Conservation (phyloP, 139 green algal genomes). For the Micractinium sp. region DNA sequence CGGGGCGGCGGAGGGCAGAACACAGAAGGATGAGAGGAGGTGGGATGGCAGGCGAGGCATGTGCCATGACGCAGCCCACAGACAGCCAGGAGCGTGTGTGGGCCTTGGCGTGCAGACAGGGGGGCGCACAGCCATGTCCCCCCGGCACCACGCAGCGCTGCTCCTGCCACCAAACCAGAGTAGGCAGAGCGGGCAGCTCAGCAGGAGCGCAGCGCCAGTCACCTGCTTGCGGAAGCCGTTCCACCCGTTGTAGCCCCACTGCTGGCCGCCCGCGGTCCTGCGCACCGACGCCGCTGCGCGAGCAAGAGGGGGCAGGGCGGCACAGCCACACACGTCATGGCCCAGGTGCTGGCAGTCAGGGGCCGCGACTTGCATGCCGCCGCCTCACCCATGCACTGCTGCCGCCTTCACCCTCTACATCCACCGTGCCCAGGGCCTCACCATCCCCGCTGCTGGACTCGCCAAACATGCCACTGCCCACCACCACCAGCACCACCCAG, state of each 20-base stretch:
- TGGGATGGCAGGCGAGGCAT: neutral
- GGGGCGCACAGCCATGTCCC: too few relatives aligned
- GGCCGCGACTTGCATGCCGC: too few relatives aligned
- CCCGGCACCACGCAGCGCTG: neutral
- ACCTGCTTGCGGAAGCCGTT: constrained; percentile 14
- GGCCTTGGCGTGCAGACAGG: too few relatives aligned
- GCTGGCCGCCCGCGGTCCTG: neutral
- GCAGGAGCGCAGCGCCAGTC: neutral
- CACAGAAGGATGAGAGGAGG: neutral
- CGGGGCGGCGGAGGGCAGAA: neutral
- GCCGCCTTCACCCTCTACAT: too few relatives aligned
- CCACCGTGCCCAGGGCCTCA: neutral
- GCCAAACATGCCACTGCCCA: too few relatives aligned
- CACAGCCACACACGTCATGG: neutral
- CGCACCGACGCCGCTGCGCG: neutral
- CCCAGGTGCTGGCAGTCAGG: too few relatives aligned
- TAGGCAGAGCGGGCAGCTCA: too few relatives aligned
- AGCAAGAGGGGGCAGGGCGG: neutral
- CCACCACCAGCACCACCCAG: neutral
- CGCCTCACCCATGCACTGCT: too few relatives aligned
- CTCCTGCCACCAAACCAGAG: neutral
- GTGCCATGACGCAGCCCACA: neutral
- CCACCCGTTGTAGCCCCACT: constrained; percentile 15
- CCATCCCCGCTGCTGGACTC: neutral
- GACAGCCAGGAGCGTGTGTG: too few relatives aligned